These are phyloP conservation scores for Meredithiella fracta DNA, from an alignment of 2,329 filamentous ascomycete species.

Conservation along the genomic window DNA sequence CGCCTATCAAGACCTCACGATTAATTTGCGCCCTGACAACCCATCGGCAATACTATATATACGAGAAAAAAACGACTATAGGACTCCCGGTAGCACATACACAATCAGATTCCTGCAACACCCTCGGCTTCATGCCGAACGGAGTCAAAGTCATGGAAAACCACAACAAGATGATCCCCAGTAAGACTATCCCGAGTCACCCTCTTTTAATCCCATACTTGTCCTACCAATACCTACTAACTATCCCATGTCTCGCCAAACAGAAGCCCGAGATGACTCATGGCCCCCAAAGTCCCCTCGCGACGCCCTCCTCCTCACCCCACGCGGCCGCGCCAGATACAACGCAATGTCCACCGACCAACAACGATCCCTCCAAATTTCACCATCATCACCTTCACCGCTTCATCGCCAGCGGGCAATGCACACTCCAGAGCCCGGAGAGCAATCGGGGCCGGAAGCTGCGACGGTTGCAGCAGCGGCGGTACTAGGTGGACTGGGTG, in stretches of 20 bases:
- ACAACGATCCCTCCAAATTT: slow-evolving; percentile 42
- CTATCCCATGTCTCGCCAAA: slow-evolving; percentile 16
- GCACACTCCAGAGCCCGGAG: slow-evolving; percentile 15
- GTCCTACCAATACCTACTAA: not conserved
- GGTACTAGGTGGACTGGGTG: slow-evolving; percentile 18
- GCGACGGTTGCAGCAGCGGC: not conserved
- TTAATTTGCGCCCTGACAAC: too few relatives aligned
- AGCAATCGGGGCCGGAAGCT: slow-evolving; percentile 1
- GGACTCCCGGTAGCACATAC: not conserved
- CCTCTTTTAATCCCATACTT: not conserved
- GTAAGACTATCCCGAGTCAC: not conserved
- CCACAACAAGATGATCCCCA: slow-evolving; percentile 13
- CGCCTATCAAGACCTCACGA: not conserved
- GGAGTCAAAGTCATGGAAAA: slow-evolving; percentile 13
- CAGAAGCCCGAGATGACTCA: slow-evolving; percentile 24
- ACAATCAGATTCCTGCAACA: not conserved
- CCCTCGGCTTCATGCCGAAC: slow-evolving; percentile 6
- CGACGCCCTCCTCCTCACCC: slow-evolving; percentile 49
- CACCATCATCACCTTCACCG: slow-evolving; percentile 54
- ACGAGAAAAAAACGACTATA: not conserved
- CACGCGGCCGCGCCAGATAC: slow-evolving; percentile 62
- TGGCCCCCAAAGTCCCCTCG: slow-evolving; percentile 53
- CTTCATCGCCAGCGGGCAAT: slow-evolving; percentile 16
- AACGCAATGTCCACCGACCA: slow-evolving; percentile 18
- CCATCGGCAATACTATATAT: too few relatives aligned